phyloP scores from a whole-genome alignment of 2,329 filamentous ascomycete genomes.

The Ophiocordyceps unilateralis region DNA sequence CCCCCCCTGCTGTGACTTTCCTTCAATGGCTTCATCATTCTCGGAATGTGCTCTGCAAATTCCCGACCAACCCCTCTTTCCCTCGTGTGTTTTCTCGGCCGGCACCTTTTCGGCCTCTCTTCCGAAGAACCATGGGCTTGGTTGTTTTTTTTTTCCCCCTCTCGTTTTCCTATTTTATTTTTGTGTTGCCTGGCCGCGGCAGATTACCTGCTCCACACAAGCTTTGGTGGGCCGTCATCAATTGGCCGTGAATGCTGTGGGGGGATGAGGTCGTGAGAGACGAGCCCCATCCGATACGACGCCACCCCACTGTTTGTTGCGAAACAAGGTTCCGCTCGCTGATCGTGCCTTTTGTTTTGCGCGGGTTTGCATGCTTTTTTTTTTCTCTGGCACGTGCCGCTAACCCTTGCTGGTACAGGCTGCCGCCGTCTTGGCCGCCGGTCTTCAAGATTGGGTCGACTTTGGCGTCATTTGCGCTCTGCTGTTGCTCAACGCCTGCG shows the following conservation, averaged over 20 bases:
- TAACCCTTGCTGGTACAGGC: conserved; percentile 23
- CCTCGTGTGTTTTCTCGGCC: not conserved
- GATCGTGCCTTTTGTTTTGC: conserved; percentile 1
- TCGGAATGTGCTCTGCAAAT: not conserved
- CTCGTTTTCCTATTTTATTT: conserved; percentile 5
- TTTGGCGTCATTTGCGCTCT: conserved; percentile 81
- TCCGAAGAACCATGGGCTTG: not conserved
- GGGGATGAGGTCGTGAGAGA: not conserved
- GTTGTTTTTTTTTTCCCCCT: conserved; percentile 4
- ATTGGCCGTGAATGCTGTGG: conserved; percentile 6
- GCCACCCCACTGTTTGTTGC: conserved; percentile 5
- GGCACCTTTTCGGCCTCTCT: not conserved
- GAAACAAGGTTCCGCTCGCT: conserved; percentile 3
- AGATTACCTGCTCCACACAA: conserved; percentile 17
- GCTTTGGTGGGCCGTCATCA: conserved; percentile 10
- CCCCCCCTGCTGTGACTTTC: not conserved
- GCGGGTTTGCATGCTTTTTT: not conserved
- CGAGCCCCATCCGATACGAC: conserved; percentile 6
- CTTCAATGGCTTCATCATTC: too few species aligned
- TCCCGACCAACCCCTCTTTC: not conserved
- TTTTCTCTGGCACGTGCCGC: not conserved
- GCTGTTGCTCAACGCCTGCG: conserved; percentile 65
- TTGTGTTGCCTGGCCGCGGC: conserved; percentile 8
- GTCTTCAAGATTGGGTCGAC: conserved; percentile 80
- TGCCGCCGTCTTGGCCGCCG: conserved; percentile 64